Evolutionary conservation across 192 early-diverging fungal genomes (phyloP), one percentile per base, ranked within the genome.

Genomic region (Coemansia biformis): DNA sequence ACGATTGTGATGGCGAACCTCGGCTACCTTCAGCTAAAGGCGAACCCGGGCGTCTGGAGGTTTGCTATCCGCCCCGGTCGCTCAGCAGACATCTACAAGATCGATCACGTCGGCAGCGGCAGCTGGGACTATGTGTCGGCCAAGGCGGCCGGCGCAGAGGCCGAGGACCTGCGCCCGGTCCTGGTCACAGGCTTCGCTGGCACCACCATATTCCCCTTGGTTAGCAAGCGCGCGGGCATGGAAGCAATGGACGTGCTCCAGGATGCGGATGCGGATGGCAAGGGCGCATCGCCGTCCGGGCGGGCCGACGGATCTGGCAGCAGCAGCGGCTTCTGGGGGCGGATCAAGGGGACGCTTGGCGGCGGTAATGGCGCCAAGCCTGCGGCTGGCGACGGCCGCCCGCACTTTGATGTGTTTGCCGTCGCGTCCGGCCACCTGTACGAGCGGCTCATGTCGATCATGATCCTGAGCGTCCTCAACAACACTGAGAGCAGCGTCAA

Each of bases 1-100:
- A 99, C 93, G 4, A 91, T 96, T 34, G 91, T 96, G 1, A 99
- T 99, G 96, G 90, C 91, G n/a, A 99, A 99, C 34, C 78, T 93
- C 13, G 96, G 96, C 3, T 99, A 99, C 54, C 70, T 99, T 43
- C 96, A 99, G 67, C 79, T 99, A 40, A 91, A 93, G 61, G 92
- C 92, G 5, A 81, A 82, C 48, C 91, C 93, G 8, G 93, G 93
- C 42, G 79, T 90, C 3, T 99, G 91, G 92, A 61, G 66, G 29
- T 78, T 99, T 37, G 53, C 66, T 10, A 63, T 96, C 16, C 80
- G 96, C 22, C 78, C 81, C 12, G 96, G 96, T 0, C 83, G 88
- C 12, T 92, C 92, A 0, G 51, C 57, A 2, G 82, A 96, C 19
- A 66, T 96, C 8, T 99, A 85, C 63, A 61, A 76, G 32, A 68